Evolutionary conservation across 139 green algal species (phyloP).

Genomic region (Yamagishiella unicocca): DNA sequence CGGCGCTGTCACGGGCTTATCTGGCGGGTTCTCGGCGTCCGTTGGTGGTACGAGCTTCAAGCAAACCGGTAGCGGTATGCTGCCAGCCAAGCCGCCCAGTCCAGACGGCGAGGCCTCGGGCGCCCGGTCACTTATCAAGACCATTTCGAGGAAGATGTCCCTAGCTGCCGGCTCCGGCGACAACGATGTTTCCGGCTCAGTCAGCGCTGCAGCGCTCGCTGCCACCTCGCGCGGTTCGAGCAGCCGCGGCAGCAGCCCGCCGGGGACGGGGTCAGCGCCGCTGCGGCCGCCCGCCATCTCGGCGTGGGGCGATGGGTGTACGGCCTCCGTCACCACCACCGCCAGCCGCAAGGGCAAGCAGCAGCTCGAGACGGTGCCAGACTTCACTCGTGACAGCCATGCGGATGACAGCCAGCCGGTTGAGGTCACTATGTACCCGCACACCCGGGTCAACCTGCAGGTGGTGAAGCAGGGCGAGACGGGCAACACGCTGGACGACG

Average conservation of each 20-base stretch:
- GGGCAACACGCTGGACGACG: background rate
- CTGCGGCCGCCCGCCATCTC: background rate
- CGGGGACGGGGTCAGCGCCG: background rate
- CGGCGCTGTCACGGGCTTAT: no score
- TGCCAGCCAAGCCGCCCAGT: background rate
- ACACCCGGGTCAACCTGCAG: background rate
- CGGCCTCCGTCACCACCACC: background rate
- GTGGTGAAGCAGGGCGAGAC: background rate
- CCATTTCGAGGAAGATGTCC: background rate
- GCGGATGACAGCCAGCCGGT: background rate
- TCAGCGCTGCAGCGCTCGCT: background rate
- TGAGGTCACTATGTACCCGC: conserved; percentile 17
- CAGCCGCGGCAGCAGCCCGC: background rate
- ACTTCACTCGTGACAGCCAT: conserved; percentile 25
- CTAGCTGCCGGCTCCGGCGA: background rate
- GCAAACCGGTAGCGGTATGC: no score
- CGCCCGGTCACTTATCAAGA: background rate
- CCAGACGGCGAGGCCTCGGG: background rate
- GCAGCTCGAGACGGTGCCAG: background rate
- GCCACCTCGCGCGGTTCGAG: background rate
- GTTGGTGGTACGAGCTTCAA: no score
- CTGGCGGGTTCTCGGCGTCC: no score
- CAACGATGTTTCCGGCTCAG: background rate
- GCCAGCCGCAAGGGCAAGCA: background rate
- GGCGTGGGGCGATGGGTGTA: background rate